Conservation (phyloP, 2,329 filamentous ascomycete genomes). For the Alternaria burnsii region DNA sequence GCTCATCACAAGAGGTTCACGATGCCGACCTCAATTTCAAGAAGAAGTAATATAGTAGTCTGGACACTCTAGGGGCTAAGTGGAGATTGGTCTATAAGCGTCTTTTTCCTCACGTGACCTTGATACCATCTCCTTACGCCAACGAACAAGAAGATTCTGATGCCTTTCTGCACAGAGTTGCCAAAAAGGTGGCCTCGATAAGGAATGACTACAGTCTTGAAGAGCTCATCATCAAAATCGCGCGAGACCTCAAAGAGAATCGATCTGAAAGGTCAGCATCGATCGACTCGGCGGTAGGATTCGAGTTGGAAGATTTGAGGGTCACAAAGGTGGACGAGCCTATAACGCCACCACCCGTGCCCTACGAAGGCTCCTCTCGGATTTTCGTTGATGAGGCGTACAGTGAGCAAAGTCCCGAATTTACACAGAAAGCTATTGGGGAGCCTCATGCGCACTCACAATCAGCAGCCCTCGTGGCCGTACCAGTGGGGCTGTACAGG, state of each 20-base stretch:
- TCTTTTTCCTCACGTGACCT: neutral
- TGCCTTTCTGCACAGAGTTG: neutral
- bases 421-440: neutral
- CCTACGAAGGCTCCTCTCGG: neutral
- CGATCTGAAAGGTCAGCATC: neutral
- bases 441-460: neutral
- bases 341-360: neutral
- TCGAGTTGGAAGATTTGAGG: neutral
- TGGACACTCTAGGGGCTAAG: neutral
- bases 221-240: neutral
- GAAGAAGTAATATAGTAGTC: neutral
- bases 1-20: neutral
- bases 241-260: neutral
- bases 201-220: neutral
- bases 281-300: neutral
- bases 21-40: neutral
- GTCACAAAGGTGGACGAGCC: neutral
- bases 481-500: neutral
- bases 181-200: neutral
- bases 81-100: neutral
- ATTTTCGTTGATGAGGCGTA: neutral
- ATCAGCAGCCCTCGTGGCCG: neutral
- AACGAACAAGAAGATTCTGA: neutral
- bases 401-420: neutral
- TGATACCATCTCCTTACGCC: neutral